phyloP scores from a whole-genome alignment of 73 alveolate genomes.

The Stentor roeselii region DNA sequence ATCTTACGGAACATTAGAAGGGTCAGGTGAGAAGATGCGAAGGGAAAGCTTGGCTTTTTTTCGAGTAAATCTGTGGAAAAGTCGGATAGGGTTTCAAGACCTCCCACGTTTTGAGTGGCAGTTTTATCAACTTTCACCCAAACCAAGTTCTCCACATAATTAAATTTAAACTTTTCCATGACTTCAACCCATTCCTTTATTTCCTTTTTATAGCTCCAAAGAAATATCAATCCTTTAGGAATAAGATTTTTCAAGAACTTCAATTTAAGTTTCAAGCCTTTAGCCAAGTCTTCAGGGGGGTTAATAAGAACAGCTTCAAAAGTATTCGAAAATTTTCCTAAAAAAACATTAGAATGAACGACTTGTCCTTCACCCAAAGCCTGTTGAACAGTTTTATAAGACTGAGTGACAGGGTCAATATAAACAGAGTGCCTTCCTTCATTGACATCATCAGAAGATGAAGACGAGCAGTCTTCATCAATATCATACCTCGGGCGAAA shows the following conservation, averaged over 20 bases:
- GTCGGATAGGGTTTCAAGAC: background rate
- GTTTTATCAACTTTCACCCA: conserved; percentile 20
- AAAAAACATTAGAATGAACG: background rate
- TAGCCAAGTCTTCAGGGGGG: conserved; percentile 3
- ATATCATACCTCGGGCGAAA: conserved; percentile 13
- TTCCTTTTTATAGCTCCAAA: conserved; percentile 18
- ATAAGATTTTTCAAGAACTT: background rate
- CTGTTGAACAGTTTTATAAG: conserved; percentile 6
- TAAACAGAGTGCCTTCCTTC: conserved; percentile 54
- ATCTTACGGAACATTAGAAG: conserved; percentile 51
- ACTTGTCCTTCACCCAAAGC: conserved; percentile 10
- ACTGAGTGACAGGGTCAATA: conserved; percentile 17
- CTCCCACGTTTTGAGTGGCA: background rate
- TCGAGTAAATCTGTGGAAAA: background rate
- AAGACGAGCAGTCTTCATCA: conserved; percentile 42
- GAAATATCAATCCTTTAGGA: conserved; percentile 6
- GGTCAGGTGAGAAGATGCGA: conserved; percentile 28
- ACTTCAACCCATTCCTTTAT: conserved; percentile 24
- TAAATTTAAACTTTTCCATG: conserved; percentile 17
- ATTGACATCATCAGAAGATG: conserved; percentile 61
- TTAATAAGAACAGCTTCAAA: conserved; percentile 21
- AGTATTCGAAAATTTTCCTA: background rate
- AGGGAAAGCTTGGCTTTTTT: background rate
- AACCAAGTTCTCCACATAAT: conserved; percentile 17
- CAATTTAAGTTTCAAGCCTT: background rate